Conservation (phyloP, 2,329 filamentous ascomycete species). For the Trichoderma breve region DNA sequence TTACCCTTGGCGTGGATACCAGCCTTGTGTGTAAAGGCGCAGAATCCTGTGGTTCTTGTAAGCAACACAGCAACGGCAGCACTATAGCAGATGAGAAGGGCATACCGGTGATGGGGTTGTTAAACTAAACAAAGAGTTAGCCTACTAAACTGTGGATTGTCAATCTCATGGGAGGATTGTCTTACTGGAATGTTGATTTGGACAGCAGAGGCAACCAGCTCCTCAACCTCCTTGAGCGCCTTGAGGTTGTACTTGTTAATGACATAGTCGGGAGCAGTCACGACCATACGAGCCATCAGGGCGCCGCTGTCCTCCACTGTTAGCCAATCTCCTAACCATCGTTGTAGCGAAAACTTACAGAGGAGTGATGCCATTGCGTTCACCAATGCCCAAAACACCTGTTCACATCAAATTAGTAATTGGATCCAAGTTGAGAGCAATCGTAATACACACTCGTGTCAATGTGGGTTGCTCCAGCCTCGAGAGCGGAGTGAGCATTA, state of each 20-base stretch:
- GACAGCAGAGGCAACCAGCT: constrained; percentile 61
- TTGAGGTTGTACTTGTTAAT: constrained; percentile 67
- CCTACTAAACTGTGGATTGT: too few relatives aligned
- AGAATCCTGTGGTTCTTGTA: neutral
- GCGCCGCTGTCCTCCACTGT: constrained; percentile 7
- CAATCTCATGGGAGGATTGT: too few relatives aligned
- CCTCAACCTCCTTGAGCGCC: constrained; percentile 86
- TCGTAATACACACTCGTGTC: constrained; percentile 51
- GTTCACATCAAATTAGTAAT: too few relatives aligned
- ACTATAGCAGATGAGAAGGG: too few relatives aligned
- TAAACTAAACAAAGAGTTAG: constrained; percentile 21
- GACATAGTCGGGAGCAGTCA: constrained; percentile 23
- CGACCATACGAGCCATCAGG: constrained; percentile 37
- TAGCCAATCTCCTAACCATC: too few relatives aligned
- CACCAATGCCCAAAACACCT: constrained; percentile 49
- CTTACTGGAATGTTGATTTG: constrained; percentile 24
- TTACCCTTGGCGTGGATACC: constrained; percentile 36
- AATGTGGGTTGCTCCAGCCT: constrained; percentile 76
- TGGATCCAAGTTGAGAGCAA: too few relatives aligned
- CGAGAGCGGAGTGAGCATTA: constrained; percentile 81
- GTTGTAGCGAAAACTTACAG: neutral
- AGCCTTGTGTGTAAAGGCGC: constrained; percentile 25
- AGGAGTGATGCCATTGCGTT: constrained; percentile 35
- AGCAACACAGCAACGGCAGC: too few relatives aligned
- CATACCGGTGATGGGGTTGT: constrained; percentile 33